These are phyloP conservation scores for Malus hybrid DNA, from an alignment of 331 rosid genomes.

Conservation along the genomic window DNA sequence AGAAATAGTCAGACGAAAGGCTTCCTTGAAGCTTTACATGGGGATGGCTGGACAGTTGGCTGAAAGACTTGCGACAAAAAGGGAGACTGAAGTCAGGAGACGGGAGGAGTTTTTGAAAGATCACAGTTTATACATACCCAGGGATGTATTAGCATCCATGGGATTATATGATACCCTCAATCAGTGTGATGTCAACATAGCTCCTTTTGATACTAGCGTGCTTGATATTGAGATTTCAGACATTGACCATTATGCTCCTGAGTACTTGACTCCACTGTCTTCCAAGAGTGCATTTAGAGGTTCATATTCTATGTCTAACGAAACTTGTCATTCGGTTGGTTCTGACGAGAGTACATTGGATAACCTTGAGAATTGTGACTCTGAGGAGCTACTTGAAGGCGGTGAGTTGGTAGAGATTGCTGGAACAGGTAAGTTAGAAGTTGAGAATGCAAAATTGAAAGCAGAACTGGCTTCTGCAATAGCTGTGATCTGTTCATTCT, in stretches of 20 bases:
- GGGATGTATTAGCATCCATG: slow-evolving; percentile 69
- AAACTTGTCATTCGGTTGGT: slow-evolving; percentile 53
- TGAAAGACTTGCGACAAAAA: slow-evolving; percentile 77
- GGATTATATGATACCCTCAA: slow-evolving; percentile 74
- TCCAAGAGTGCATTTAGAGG: slow-evolving; percentile 45
- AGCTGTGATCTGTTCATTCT: slow-evolving; percentile 64
- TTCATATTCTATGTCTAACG: slow-evolving; percentile 46
- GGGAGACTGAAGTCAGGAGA: slow-evolving; percentile 66
- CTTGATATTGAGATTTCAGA: slow-evolving; percentile 82
- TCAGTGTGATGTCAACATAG: slow-evolving; percentile 84
- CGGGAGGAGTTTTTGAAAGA: slow-evolving; percentile 68
- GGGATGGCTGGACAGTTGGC: slow-evolving; percentile 98
- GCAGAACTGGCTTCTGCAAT: slow-evolving; percentile 90
- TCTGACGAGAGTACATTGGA: slow-evolving; percentile 40
- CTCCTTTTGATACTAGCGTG: slow-evolving; percentile 71
- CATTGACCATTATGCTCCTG: slow-evolving; percentile 79
- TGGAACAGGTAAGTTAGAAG: slow-evolving; percentile 90
- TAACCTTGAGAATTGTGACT: slow-evolving; percentile 41
- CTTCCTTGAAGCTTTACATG: slow-evolving; percentile 90
- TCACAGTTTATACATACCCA: slow-evolving; percentile 58
- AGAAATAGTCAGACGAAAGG: slow-evolving; percentile 90
- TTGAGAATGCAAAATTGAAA: slow-evolving; percentile 93
- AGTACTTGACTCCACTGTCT: slow-evolving; percentile 54
- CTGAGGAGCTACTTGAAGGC: slow-evolving; percentile 60
- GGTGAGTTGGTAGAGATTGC: slow-evolving; percentile 79